These are phyloP conservation scores for Coffea eugenioides DNA, from an alignment of 257 asterid genomes.

Conservation along the genomic window DNA sequence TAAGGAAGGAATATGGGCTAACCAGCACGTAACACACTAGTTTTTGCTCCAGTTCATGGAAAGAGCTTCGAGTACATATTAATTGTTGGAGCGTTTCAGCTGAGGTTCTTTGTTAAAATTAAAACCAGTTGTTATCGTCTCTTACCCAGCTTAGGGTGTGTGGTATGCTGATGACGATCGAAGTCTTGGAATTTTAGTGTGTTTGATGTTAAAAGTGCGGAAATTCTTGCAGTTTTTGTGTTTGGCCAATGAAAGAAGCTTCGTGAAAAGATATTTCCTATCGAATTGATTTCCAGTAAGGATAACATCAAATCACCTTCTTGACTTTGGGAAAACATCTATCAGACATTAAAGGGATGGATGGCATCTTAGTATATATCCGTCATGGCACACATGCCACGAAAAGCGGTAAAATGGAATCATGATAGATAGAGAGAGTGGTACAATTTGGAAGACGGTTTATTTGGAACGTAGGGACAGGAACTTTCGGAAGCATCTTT, in stretches of 20 bases:
- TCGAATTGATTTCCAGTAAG: neutral
- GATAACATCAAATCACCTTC: neutral
- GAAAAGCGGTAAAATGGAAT: conserved; percentile 32
- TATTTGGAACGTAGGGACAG: neutral
- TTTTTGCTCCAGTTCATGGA: neutral
- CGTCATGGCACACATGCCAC: conserved; percentile 15
- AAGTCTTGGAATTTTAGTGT: neutral
- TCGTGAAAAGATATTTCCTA: neutral
- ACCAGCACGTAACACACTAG: neutral
- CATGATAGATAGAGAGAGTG: conserved; percentile 25
- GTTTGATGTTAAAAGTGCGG: neutral
- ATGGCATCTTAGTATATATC: conserved; percentile 1
- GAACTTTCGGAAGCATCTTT: conserved; percentile 9
- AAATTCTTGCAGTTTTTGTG: neutral
- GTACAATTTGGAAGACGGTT: conserved; percentile 11
- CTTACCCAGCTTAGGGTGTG: neutral
- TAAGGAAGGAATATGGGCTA: neutral
- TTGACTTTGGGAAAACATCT: conserved; percentile 7
- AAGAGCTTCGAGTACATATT: neutral
- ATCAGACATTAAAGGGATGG: conserved; percentile 1
- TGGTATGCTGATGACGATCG: neutral
- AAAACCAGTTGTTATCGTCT: neutral
- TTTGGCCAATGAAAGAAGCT: neutral
- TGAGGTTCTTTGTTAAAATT: neutral
- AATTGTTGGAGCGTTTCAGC: neutral